phyloP scores from a whole-genome alignment of 176 grass and related monocot species.

The Aegilops sharonensis region DNA sequence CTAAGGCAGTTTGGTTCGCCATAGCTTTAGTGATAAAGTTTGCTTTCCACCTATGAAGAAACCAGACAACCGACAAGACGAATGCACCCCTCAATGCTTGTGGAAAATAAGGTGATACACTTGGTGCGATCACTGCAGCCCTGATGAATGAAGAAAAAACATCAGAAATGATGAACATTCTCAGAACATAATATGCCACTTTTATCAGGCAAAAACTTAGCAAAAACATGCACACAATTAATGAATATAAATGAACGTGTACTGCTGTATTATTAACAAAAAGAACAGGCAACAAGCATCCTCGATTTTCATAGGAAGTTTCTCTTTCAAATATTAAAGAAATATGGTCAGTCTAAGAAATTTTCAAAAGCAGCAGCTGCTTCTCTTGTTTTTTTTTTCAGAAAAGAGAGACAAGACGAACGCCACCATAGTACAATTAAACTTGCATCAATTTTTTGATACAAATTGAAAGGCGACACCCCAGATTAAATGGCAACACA shows the following conservation, averaged over 20 bases:
- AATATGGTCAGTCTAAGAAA: constrained; percentile 2
- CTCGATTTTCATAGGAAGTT: constrained; percentile 4
- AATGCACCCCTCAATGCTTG: constrained; percentile 81
- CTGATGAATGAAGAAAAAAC: constrained; percentile 46
- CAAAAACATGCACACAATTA: neutral
- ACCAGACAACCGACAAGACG: constrained; percentile 88
- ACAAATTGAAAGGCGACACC: neutral
- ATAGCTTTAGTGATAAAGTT: constrained; percentile 67
- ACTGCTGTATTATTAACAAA: neutral
- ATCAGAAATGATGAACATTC: constrained; percentile 31
- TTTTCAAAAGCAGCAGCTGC: neutral
- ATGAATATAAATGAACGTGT: neutral
- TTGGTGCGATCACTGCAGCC: constrained; percentile 63
- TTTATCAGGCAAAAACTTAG: neutral
- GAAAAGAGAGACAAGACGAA: constrained; percentile 17
- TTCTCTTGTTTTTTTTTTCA: neutral
- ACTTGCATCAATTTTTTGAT: constrained; percentile 13
- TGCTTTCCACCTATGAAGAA: constrained; percentile 94
- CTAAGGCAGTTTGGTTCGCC: constrained; percentile 32
- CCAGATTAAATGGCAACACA: neutral
- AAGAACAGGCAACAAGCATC: neutral
- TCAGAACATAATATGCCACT: neutral
- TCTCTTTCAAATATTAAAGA: constrained; percentile 26
- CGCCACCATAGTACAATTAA: neutral
- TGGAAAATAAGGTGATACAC: constrained; percentile 56